phyloP scores from a whole-genome alignment of 305 asterid genomes.

The Nicotiana rustica region DNA sequence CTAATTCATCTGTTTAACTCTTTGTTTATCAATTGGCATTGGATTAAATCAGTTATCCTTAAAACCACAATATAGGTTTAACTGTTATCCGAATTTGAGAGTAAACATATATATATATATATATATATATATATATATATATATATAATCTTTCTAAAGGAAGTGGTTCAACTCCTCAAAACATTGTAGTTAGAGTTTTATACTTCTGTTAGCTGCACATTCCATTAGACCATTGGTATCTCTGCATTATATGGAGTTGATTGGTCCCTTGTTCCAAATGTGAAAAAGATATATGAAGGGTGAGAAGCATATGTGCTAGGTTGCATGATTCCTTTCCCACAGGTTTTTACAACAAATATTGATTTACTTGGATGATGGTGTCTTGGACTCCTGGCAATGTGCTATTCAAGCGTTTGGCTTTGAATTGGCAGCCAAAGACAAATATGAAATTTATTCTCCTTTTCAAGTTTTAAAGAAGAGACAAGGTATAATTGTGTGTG shows the following conservation, averaged over 20 bases:
- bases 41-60: too few species aligned
- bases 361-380: too few species aligned
- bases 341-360: not conserved
- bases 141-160: too few species aligned
- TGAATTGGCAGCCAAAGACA: conserved; percentile 13
- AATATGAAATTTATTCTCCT: conserved; percentile 22
- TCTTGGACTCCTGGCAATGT: not conserved
- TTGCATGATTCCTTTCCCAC: conserved; percentile 20
- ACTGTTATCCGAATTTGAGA: too few species aligned
- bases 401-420: conserved; percentile 10
- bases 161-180: too few species aligned
- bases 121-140: too few species aligned
- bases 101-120: too few species aligned
- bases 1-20: too few species aligned
- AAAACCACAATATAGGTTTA: too few species aligned
- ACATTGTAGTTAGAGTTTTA: too few species aligned
- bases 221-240: not conserved
- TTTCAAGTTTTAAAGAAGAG: not conserved
- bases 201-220: not conserved
- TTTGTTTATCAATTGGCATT: too few species aligned
- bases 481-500: conserved; percentile 2
- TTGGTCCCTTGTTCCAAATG: conserved; percentile 20
- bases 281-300: conserved; percentile 25
- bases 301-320: conserved; percentile 3
- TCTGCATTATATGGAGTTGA: not conserved